Conservation (phyloP, 805 yeast genomes). For the Debaryomyces maramus region DNA sequence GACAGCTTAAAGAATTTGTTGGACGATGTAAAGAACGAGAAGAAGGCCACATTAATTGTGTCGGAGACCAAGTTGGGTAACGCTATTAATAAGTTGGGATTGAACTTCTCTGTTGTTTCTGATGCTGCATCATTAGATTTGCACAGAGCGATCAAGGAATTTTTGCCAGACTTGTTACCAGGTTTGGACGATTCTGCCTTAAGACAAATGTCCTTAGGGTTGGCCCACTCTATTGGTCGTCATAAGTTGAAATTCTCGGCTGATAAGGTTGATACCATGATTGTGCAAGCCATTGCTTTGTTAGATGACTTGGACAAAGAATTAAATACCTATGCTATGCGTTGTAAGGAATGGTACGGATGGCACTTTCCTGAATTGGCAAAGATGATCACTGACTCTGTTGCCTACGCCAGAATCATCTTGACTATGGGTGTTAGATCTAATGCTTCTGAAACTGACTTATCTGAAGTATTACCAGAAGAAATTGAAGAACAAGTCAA, state of each 20-base stretch:
- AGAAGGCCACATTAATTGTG: constrained; percentile 84
- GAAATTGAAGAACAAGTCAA: constrained; percentile 63
- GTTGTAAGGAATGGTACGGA: constrained; percentile 99
- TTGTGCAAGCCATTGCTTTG: constrained; percentile 96
- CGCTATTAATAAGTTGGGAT: constrained; percentile 90
- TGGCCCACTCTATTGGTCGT: constrained; percentile 98
- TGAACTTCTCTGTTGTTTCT: constrained; percentile 83
- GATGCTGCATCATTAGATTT: constrained; percentile 95
- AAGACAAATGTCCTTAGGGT: constrained; percentile 94
- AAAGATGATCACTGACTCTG: constrained; percentile 92
- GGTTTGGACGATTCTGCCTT: constrained; percentile 84
- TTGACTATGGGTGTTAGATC: constrained; percentile 92
- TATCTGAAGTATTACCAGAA: constrained; percentile 53
- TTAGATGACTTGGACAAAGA: constrained; percentile 97
- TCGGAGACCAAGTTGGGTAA: constrained; percentile 96
- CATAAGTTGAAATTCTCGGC: constrained; percentile 96
- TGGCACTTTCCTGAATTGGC: constrained; percentile 99
- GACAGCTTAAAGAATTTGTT: constrained; percentile 76
- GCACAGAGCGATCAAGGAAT: constrained; percentile 92
- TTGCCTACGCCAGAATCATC: constrained; percentile 93
- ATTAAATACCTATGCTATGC: constrained; percentile 96
- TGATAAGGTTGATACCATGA: constrained; percentile 98
- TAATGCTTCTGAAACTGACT: constrained; percentile 84
- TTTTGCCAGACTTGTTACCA: constrained; percentile 90
- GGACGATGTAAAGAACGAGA: constrained; percentile 73